A percentile compares a stretch with the other conserved stretches of the same genome.
phyloP scores from a whole-genome alignment of 75 land plant species.

The Larix kaempferi region DNA sequence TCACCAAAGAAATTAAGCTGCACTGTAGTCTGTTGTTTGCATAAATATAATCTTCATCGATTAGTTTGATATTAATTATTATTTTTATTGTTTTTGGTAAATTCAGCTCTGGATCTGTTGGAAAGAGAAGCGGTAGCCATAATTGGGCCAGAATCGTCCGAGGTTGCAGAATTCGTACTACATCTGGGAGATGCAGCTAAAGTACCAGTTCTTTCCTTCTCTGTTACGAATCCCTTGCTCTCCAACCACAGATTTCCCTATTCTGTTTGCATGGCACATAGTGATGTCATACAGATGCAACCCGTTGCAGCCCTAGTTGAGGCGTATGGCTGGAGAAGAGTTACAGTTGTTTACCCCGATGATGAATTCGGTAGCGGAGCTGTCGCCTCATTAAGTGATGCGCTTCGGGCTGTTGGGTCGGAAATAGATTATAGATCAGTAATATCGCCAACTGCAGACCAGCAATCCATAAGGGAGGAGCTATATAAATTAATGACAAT shows the following conservation, averaged over 20 bases:
- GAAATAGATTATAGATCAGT: constrained; percentile 32
- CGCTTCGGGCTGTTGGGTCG: constrained; percentile 13
- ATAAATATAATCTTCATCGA: no score
- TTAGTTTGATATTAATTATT: no score
- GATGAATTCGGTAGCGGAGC: constrained; percentile 38
- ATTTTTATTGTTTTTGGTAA: no score
- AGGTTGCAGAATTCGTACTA: constrained; percentile 23
- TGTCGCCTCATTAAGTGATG: constrained; percentile 28
- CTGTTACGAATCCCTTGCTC: constrained; percentile 41
- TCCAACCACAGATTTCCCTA: constrained; percentile 24
- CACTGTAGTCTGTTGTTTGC: no score
- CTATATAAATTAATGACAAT: constrained; percentile 35
- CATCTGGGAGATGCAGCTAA: constrained; percentile 35
- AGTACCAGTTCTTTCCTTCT: constrained; percentile 50
- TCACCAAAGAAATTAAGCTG: no score
- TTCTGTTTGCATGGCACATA: constrained; percentile 37
- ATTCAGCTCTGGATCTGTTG: no score
- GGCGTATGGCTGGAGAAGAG: constrained; percentile 45
- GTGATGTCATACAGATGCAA: constrained; percentile 40
- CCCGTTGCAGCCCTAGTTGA: constrained; percentile 32
- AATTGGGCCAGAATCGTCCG: constrained; percentile 43
- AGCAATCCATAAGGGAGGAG: constrained; percentile 22
- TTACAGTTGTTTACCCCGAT: constrained; percentile 34
- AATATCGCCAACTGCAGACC: constrained; percentile 22
- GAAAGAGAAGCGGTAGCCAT: constrained; percentile 31